Evolutionary conservation across 2,329 filamentous ascomycete genomes (phyloP).

Genomic region (Penicillium italicum): DNA sequence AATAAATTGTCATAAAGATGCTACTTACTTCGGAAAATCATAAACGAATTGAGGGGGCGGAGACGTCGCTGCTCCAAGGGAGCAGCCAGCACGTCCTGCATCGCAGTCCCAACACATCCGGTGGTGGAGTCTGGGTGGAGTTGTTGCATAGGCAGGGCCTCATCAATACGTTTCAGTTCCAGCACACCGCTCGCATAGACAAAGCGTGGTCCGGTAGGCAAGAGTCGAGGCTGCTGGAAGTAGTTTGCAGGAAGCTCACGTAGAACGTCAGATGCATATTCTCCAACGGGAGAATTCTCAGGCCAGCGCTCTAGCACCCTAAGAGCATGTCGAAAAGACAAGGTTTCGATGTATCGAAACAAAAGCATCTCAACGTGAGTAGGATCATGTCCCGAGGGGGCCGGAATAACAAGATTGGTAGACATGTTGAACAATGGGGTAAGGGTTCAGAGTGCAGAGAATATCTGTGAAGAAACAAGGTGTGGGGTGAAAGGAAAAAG

Average conservation of each 20-base stretch:
- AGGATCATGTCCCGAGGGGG: not conserved
- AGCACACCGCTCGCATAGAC: not conserved
- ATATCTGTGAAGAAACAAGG: not conserved
- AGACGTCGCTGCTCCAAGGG: not conserved
- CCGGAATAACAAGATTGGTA: not conserved
- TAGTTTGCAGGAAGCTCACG: not conserved
- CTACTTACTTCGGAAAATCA: slow-evolving; percentile 38
- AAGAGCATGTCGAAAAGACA: not conserved
- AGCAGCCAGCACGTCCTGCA: not conserved
- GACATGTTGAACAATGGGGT: not conserved
- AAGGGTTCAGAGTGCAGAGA: not conserved
- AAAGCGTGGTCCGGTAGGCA: not conserved
- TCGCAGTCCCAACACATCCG: not conserved
- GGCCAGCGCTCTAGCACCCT: not conserved
- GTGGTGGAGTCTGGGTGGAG: not conserved
- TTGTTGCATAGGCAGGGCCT: not conserved
- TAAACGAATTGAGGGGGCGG: slow-evolving; percentile 37
- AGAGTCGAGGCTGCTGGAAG: not conserved
- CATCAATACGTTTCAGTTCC: not conserved
- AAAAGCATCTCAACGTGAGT: not conserved
- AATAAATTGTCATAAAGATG: not conserved
- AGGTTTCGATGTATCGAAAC: not conserved
- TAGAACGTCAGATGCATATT: not conserved
- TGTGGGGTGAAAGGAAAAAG: not conserved
- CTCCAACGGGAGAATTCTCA: not conserved